Evolutionary conservation across 1,284 basidiomycete genomes (phyloP).

Genomic region (Trametes pubescens): DNA sequence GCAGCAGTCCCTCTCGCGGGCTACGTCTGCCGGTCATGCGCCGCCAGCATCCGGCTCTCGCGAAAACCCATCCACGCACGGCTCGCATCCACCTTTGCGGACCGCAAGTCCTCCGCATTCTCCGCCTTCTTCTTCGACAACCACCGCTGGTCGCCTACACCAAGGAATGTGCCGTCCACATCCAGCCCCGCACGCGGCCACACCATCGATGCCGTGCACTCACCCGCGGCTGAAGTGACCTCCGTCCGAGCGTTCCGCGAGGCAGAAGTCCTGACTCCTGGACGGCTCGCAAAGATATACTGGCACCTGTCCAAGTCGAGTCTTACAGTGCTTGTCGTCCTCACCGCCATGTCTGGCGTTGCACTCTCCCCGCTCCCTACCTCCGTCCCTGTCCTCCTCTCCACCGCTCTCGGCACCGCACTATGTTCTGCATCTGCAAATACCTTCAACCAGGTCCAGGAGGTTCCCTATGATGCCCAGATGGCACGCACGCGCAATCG

Average conservation of each 20-base stretch:
- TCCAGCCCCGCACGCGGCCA: constrained; percentile 17
- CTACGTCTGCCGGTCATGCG: constrained; percentile 35
- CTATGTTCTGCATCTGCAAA: constrained; percentile 96
- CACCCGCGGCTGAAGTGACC: constrained; percentile 20
- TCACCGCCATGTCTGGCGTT: constrained; percentile 93
- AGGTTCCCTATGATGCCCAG: constrained; percentile 96
- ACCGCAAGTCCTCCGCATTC: constrained; percentile 46
- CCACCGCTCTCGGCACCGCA: constrained; percentile 89
- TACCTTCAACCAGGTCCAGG: constrained; percentile 94
- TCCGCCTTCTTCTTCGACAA: constrained; percentile 71
- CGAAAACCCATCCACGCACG: constrained; percentile 25
- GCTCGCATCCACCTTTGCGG: constrained; percentile 33
- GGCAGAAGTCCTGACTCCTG: constrained; percentile 55
- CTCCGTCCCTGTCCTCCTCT: constrained; percentile 83
- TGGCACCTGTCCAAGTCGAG: constrained; percentile 88
- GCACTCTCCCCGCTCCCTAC: constrained; percentile 91
- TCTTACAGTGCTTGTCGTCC: constrained; percentile 88
- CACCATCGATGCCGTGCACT: constrained; percentile 26
- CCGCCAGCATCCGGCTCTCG: constrained; percentile 21
- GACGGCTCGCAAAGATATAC: constrained; percentile 74
- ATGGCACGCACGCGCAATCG: constrained; percentile 92
- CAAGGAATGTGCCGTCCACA: constrained; percentile 27
- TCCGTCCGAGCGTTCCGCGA: constrained; percentile 35
- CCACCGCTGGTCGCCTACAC: constrained; percentile 48
- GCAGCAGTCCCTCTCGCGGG: constrained; percentile 16